phyloP scores from a whole-genome alignment of 305 asterid species.

The Fraxinus floribunda region DNA sequence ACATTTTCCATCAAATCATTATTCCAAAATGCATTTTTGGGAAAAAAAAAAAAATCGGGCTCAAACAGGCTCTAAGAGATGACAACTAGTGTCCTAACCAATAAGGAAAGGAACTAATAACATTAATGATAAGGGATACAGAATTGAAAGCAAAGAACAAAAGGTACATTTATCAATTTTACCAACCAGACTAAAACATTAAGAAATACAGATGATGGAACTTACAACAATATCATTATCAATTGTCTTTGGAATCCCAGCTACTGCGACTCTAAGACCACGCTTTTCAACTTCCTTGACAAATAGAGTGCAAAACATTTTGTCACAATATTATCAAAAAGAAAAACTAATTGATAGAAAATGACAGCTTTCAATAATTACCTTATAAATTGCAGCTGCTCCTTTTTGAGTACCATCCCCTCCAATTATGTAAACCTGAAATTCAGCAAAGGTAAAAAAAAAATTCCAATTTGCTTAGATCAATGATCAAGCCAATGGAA shows the following conservation, averaged over 20 bases:
- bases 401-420: conserved; percentile 99
- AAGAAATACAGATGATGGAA: background rate
- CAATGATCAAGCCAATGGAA: background rate
- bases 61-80: background rate
- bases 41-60: too few species aligned
- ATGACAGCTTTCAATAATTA: conserved; percentile 24
- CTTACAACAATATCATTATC: conserved; percentile 53
- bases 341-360: conserved; percentile 18
- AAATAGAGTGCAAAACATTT: conserved; percentile 18
- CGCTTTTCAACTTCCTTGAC: conserved; percentile 85
- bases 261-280: conserved; percentile 82
- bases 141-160: background rate
- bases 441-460: conserved; percentile 15
- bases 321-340: conserved; percentile 9
- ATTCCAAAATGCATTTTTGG: too few species aligned
- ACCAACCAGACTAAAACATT: background rate
- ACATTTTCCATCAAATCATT: too few species aligned
- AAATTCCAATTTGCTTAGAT: background rate
- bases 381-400: conserved; percentile 85
- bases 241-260: conserved; percentile 58
- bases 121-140: background rate
- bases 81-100: background rate
- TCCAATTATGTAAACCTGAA: conserved; percentile 91
- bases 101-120: background rate
- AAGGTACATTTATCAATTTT: background rate